Evolutionary conservation across 176 grass and related monocot genomes (phyloP), one percentile per base, ranked within the genome.

Genomic region (Triticum turgidum): DNA sequence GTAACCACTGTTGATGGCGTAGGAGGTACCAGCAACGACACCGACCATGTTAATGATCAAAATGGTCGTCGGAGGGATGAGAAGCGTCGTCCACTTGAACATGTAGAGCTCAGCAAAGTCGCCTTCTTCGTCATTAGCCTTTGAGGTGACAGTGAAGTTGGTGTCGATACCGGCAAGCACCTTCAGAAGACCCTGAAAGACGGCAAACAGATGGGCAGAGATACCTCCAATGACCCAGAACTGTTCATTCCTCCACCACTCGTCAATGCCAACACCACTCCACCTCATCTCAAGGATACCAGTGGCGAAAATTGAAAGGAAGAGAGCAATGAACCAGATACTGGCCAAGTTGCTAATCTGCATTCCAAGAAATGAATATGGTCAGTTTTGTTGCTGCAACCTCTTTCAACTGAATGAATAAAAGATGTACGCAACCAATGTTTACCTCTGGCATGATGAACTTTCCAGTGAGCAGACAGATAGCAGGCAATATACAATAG

Each of bases 251-350:
- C 94, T 97, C 94, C 94, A 97, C 94, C 94, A 97, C 73, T 97
- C 94, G 0, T 97, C 94, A 29, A 97, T 94, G 18, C 92, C 90
- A 63, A 97, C 94, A 61, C 94, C 94, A 83, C 94, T 97, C 94
- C 94, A 97, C 84, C 94, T 90, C 94, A 97, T 97, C 88, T 97
- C 94, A 7, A 97, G 88, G 69, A 97, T 97, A 87, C 94, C 94
- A 12, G 94, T 97, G 56, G 94, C 94, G 15, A 97, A 97, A 83
- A 97, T 97, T 35, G 94, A 97, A 70, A 97, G 58, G 82, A 97
- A 97, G 90, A 97, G 94, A 45, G 92, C 94, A 59, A 97, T 97
- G 83, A 97, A 97, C 94, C 94, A 97, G 67, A 97, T 97, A 92
- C 94, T 97, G 52, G 88, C 94, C 15, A 97, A 83, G 88, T 92